A percentile compares a stretch with the other conserved stretches of the same genome.
Evolutionary conservation across 805 yeast species (phyloP).

Genomic region (Candida sakaeoensis): DNA sequence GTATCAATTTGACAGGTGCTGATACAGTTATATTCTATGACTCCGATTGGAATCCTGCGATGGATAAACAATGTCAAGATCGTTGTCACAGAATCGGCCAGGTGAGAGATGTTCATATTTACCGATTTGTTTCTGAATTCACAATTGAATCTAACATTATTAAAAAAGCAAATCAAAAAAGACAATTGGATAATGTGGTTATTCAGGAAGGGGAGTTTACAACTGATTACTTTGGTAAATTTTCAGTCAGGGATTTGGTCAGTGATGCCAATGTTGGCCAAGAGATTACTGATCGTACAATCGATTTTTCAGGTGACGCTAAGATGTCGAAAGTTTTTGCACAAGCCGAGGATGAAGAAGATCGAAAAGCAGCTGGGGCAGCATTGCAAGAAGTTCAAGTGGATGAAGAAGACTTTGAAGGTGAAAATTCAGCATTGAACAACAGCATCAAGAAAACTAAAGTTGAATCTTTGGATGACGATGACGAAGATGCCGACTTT

Average conservation of each 20-base stretch:
- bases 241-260: slow-evolving; percentile 80
- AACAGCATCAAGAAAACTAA: not conserved
- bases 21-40: slow-evolving; percentile 98
- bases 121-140: slow-evolving; percentile 91
- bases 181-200: slow-evolving; percentile 89
- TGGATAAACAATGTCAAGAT: slow-evolving; percentile 99
- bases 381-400: slow-evolving; percentile 89
- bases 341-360: slow-evolving; percentile 93
- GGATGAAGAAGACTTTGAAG: slow-evolving; percentile 76
- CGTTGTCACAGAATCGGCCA: slow-evolving; percentile 99
- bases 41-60: slow-evolving; percentile 99
- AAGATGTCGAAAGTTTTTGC: slow-evolving; percentile 64
- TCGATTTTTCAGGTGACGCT: slow-evolving; percentile 30
- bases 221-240: slow-evolving; percentile 87
- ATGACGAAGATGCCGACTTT: slow-evolving; percentile 39
- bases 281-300: slow-evolving; percentile 40
- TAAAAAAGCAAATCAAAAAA: slow-evolving; percentile 90
- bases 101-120: slow-evolving; percentile 95
- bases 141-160: slow-evolving; percentile 95
- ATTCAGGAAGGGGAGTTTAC: slow-evolving; percentile 98
- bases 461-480: slow-evolving; percentile 14
- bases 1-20: slow-evolving; percentile 96
- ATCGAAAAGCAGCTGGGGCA: slow-evolving; percentile 80
- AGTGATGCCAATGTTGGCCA: slow-evolving; percentile 51
- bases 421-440: slow-evolving; percentile 16